Evolutionary conservation across 306 rosid genomes (phyloP), one percentile per base, ranked within the genome.

Genomic region (Spatholobus suberectus): DNA sequence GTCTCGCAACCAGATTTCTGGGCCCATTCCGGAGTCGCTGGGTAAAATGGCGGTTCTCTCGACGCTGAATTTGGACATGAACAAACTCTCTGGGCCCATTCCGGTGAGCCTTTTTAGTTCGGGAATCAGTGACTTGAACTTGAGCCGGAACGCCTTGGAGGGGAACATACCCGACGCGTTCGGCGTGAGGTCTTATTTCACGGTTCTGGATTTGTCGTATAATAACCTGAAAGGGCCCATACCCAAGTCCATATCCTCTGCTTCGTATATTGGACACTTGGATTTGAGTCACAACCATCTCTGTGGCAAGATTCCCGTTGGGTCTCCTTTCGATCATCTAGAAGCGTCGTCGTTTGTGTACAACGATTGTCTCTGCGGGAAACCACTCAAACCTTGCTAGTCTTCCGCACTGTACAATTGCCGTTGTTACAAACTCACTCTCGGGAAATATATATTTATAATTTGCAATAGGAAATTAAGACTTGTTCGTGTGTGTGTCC

Each of bases 251-350:
- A 81, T 96, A 5, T 46, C 89, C 7, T 43, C 41, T 3, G 97
- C 98, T 20, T 84, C 97, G 2, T 96, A 58, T 49, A 78, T 96
- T 44, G 99, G 99, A 0, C 99, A 96, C 70, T 70, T 96, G 90
- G 99, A 96, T 83, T 89, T 96, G 87, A 96, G 99, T 84, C 92
- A 96, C 47, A 96, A 96, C 85, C 97, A 90, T 49, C 84, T 96
- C 0, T 96, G 99, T 71, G 99, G 99, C 3, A 70, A 47, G 37
- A 94, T 96, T 52, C 99, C 99, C 6, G 34, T 43, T 1, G 99
- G 99, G 0, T 78, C 96, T 0, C 99, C 99, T 9, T 96, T 94
- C 34, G 94, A 96, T 81, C 99, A 96, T 70, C 91, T 96, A 0
- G 97, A 91, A 76, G 97, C 98, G 2, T 89, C 98, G 37, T 94